Evolutionary conservation across 2,329 filamentous ascomycete species (phyloP).

Genomic region (Xylaria sp.): DNA sequence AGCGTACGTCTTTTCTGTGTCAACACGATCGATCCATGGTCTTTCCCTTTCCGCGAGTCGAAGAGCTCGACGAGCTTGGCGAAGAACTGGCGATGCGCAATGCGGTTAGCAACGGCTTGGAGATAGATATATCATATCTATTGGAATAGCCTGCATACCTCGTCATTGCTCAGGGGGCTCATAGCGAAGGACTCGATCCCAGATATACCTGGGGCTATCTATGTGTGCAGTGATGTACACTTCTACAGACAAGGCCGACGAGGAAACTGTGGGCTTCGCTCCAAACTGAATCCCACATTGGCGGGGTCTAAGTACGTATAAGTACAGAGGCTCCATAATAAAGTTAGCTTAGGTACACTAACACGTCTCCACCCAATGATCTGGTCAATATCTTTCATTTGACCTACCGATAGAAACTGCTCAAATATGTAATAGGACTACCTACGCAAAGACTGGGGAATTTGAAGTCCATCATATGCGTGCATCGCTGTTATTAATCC

Average conservation of each 20-base stretch:
- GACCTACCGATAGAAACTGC: no score
- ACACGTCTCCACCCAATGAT: no score
- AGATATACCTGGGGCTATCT: neutral
- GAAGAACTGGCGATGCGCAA: conserved; percentile 71
- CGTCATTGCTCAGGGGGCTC: conserved; percentile 68
- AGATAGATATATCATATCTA: conserved; percentile 10
- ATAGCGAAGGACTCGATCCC: conserved; percentile 45
- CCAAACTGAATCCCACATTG: conserved; percentile 7
- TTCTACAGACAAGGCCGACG: no score
- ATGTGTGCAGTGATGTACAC: neutral
- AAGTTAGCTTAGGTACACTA: no score
- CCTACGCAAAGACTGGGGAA: no score
- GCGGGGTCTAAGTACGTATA: conserved; percentile 10
- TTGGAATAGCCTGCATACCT: conserved; percentile 54
- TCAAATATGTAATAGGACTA: no score
- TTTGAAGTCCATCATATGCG: no score
- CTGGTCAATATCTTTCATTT: no score
- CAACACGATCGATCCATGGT: conserved; percentile 78
- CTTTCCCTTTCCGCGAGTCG: conserved; percentile 70
- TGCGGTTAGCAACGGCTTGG: conserved; percentile 18
- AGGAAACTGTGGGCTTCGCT: no score
- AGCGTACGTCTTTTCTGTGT: conserved; percentile 78
- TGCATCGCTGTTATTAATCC: no score
- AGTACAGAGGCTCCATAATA: no score
- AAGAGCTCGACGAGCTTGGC: conserved; percentile 74